A percentile compares a stretch with the other conserved stretches of the same genome.
Conservation (phyloP, 2,329 filamentous ascomycete genomes). For the Emergomyces orientalis region DNA sequence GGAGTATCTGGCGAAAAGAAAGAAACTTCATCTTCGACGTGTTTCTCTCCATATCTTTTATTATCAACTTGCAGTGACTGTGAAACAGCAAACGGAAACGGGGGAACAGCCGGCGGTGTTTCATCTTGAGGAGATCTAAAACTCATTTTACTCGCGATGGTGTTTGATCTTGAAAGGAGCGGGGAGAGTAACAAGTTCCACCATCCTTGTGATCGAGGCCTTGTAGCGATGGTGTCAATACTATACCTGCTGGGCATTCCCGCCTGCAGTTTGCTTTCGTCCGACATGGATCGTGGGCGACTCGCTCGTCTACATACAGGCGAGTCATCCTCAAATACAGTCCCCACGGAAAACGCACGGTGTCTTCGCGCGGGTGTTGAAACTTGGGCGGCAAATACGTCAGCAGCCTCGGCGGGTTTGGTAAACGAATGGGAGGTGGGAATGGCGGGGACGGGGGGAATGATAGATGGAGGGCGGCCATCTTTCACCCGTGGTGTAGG, state of each 20-base stretch:
- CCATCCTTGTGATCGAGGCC: constrained; percentile 41
- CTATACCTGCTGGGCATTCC: constrained; percentile 26
- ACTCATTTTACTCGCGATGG: constrained; percentile 25
- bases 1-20: constrained; percentile 29
- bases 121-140: constrained; percentile 8
- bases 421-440: constrained; percentile 23
- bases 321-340: constrained; percentile 29
- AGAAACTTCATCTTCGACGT: constrained; percentile 25
- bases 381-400: constrained; percentile 16
- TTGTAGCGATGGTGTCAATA: constrained; percentile 29
- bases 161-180: constrained; percentile 31
- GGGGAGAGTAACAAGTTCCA: constrained; percentile 42
- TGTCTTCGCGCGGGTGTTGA: constrained; percentile 20
- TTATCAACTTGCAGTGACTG: background rate
- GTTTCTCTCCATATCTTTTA: constrained; percentile 19
- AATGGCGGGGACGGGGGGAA: constrained; percentile 36
- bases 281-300: constrained; percentile 21
- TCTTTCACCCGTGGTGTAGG: constrained; percentile 25
- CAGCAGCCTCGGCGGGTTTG: constrained; percentile 14
- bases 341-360: constrained; percentile 28
- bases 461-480: constrained; percentile 15
- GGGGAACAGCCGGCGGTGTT: constrained; percentile 23
- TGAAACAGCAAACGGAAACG: constrained; percentile 11
- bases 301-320: constrained; percentile 8
- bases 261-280: constrained; percentile 21